Evolutionary conservation across 345 rosid genomes (phyloP).

Genomic region (Ceriops zippeliana): DNA sequence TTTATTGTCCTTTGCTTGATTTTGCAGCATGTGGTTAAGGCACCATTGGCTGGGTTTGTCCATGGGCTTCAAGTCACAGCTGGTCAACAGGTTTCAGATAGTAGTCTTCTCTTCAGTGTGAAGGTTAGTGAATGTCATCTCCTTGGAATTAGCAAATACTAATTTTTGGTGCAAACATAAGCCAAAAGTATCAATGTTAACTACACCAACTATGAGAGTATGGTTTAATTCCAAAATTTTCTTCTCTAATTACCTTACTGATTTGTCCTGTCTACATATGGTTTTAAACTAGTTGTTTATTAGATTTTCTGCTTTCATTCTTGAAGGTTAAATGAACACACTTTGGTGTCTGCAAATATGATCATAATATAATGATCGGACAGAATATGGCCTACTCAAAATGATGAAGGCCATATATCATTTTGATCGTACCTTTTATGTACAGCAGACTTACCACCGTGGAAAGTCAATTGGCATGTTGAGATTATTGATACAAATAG

Average conservation of each 20-base stretch:
- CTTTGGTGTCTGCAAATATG: neutral
- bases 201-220: neutral
- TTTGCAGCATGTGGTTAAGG: slow-evolving; percentile 81
- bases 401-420: too few relatives aligned
- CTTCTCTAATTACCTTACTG: neutral
- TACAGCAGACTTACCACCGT: too few relatives aligned
- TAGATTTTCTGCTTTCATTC: neutral
- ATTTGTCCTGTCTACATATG: neutral
- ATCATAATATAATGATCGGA: too few relatives aligned
- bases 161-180: neutral
- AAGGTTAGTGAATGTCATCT: slow-evolving; percentile 45
- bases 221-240: slow-evolving; percentile 1
- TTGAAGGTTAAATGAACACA: neutral
- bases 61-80: slow-evolving; percentile 60
- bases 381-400: too few relatives aligned
- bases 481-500: too few relatives aligned
- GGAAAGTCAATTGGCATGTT: too few relatives aligned
- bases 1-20: neutral
- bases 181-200: neutral
- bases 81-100: slow-evolving; percentile 80
- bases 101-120: slow-evolving; percentile 61
- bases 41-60: slow-evolving; percentile 61
- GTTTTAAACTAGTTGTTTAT: neutral
- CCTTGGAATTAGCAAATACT: neutral
- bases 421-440: too few relatives aligned